These are phyloP conservation scores for Pseudoturritis turrita DNA, from an alignment of 345 rosid species.

Conservation along the genomic window DNA sequence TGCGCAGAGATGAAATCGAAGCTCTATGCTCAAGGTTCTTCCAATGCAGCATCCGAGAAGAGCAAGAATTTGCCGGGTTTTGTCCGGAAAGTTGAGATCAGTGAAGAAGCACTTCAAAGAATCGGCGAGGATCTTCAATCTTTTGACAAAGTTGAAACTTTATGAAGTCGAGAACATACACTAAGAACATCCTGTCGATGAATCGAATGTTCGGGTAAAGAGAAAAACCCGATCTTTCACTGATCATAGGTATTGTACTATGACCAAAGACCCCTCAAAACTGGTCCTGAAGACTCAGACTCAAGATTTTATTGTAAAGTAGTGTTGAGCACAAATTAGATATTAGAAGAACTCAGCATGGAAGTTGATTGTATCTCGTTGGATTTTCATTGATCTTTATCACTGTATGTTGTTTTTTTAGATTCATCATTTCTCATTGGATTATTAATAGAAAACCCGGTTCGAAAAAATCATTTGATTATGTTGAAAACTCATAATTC, in stretches of 20 bases:
- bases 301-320: no score
- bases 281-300: no score
- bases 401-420: no score
- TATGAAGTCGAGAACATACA: slow-evolving; percentile 10
- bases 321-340: no score
- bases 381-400: no score
- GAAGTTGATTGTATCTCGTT: no score
- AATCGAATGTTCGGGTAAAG: not conserved
- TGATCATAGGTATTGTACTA: not conserved
- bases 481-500: no score
- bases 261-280: not conserved
- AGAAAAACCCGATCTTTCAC: not conserved
- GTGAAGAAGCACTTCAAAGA: slow-evolving; percentile 45
- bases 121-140: slow-evolving; percentile 23
- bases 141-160: slow-evolving; percentile 4
- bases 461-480: no score
- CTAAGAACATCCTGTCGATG: not conserved
- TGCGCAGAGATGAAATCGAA: slow-evolving; percentile 62
- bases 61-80: slow-evolving; percentile 24
- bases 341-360: no score
- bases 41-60: slow-evolving; percentile 16
- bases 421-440: no score
- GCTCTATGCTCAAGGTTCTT: slow-evolving; percentile 28
- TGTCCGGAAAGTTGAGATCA: slow-evolving; percentile 49
- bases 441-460: no score